phyloP scores from a whole-genome alignment of 345 rosid genomes.

The Aegle marmelos region DNA sequence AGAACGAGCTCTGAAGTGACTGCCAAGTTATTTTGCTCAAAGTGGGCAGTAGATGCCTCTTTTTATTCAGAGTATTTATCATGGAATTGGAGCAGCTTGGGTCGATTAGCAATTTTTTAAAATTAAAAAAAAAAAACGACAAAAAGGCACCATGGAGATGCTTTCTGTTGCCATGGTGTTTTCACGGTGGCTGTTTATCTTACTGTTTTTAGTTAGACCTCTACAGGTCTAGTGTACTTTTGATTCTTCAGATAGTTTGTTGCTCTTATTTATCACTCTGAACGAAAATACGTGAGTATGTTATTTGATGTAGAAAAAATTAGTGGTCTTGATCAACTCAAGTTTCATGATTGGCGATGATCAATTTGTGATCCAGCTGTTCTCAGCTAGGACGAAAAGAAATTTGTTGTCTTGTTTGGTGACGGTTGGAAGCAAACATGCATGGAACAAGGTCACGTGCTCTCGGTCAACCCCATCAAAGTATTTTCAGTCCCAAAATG shows the following conservation, averaged over 20 bases:
- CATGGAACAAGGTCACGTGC: background rate
- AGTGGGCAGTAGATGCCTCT: too few species aligned
- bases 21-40: background rate
- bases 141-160: too few species aligned
- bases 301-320: background rate
- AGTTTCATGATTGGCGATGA: background rate
- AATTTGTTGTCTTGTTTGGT: constrained; percentile 16
- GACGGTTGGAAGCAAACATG: background rate
- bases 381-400: constrained; percentile 2
- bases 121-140: too few species aligned
- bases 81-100: too few species aligned
- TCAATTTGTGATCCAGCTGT: background rate
- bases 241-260: background rate
- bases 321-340: background rate
- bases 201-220: background rate
- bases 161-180: too few species aligned
- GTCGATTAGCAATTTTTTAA: too few species aligned
- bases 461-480: background rate
- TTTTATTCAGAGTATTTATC: too few species aligned
- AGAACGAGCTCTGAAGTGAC: background rate
- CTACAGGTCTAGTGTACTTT: background rate
- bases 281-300: background rate
- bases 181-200: too few species aligned
- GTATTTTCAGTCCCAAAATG: background rate
- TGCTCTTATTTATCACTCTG: background rate